Evolutionary conservation across 345 rosid species (phyloP).

Genomic region (Citrus hindsii): DNA sequence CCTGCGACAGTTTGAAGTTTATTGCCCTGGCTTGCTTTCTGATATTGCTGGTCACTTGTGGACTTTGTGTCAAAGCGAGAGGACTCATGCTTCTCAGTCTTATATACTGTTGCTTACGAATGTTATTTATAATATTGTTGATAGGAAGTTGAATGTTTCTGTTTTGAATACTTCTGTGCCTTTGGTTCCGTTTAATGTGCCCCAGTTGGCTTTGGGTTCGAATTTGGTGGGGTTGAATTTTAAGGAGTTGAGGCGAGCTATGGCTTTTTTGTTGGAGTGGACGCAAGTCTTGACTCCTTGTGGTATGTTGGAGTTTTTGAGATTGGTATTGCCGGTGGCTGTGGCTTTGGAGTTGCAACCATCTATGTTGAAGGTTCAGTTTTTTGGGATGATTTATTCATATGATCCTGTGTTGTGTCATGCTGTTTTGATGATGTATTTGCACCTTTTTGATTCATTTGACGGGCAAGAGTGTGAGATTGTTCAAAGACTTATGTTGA

Average conservation of each 20-base stretch:
- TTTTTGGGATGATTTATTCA: conserved; percentile 80
- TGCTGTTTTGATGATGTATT: conserved; percentile 63
- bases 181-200: conserved; percentile 76
- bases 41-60: conserved; percentile 79
- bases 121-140: conserved; percentile 53
- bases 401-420: conserved; percentile 79
- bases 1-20: conserved; percentile 73
- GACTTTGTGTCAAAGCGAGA: conserved; percentile 85
- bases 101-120: conserved; percentile 70
- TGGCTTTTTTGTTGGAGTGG: conserved; percentile 86
- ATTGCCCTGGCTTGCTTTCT: conserved; percentile 72
- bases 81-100: conserved; percentile 84
- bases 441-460: conserved; percentile 60
- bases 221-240: conserved; percentile 56
- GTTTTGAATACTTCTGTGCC: conserved; percentile 73
- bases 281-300: conserved; percentile 73
- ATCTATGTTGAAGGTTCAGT: conserved; percentile 90
- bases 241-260: conserved; percentile 85
- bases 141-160: conserved; percentile 54
- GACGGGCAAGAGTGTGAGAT: conserved; percentile 80
- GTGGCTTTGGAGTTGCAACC: conserved; percentile 77
- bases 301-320: conserved; percentile 82
- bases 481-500: conserved; percentile 53
- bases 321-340: conserved; percentile 74
- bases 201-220: conserved; percentile 36